These are phyloP conservation scores for Penicillium manginii DNA, from an alignment of 495 filamentous ascomycete species.

Conservation along the genomic window DNA sequence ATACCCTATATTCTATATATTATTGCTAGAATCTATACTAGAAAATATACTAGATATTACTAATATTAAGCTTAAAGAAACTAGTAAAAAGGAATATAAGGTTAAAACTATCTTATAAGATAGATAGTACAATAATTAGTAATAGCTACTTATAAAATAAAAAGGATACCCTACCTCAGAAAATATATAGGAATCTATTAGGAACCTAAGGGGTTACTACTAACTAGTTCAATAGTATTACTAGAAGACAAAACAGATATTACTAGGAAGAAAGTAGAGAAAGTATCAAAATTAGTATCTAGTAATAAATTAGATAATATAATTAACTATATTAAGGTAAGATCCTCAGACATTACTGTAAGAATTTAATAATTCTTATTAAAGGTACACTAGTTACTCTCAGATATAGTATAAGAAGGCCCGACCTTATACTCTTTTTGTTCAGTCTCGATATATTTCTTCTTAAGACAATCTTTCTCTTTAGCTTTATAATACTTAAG, in stretches of 20 bases:
- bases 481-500: no score
- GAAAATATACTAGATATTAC: conserved; percentile 10
- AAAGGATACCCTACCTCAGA: conserved; percentile 13
- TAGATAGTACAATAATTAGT: not conserved
- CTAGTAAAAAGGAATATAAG: conserved; percentile 10
- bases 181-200: conserved; percentile 18
- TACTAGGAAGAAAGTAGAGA: not conserved
- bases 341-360: not conserved
- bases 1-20: conserved; percentile 2
- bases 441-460: no score
- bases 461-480: no score
- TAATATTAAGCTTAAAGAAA: conserved; percentile 11
- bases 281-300: no score
- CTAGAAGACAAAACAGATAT: not conserved
- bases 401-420: not conserved
- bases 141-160: conserved; percentile 12
- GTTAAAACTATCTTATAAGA: conserved; percentile 9
- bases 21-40: not conserved
- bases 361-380: not conserved
- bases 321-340: not conserved
- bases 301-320: not conserved
- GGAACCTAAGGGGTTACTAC: conserved; percentile 4
- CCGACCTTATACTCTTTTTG: no score
- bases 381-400: not conserved
- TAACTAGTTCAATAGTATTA: conserved; percentile 13